These are phyloP conservation scores for Candida taoyuanica DNA, from an alignment of 805 yeast species.

Conservation along the genomic window DNA sequence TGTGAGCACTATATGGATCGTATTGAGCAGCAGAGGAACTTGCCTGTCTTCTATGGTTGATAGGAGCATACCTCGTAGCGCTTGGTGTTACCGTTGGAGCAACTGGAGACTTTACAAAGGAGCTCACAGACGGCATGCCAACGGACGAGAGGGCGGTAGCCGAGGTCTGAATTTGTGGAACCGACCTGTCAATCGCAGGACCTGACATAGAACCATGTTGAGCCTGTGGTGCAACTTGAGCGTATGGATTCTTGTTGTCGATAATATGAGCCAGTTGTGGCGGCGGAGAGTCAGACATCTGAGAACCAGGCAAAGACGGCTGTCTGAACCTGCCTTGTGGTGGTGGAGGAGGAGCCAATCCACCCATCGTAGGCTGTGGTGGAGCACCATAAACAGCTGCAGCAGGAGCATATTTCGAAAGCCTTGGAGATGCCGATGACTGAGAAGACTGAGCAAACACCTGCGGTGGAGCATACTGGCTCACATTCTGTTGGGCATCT, in stretches of 20 bases:
- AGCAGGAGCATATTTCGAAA: slow-evolving; percentile 7
- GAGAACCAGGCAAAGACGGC: background rate
- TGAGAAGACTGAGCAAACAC: background rate
- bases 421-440: background rate
- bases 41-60: slow-evolving; percentile 27
- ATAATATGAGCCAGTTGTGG: slow-evolving; percentile 9
- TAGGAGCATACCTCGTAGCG: slow-evolving; percentile 38
- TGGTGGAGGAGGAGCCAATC: background rate
- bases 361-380: too few relatives aligned
- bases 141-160: background rate
- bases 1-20: slow-evolving; percentile 25
- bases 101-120: slow-evolving; percentile 16
- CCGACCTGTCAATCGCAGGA: too few relatives aligned
- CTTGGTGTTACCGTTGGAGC: slow-evolving; percentile 15
- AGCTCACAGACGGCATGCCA: slow-evolving; percentile 12
- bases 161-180: slow-evolving; percentile 3
- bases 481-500: background rate
- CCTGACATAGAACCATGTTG: too few relatives aligned
- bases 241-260: slow-evolving; percentile 6
- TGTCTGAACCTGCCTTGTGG: background rate
- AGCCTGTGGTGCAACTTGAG: slow-evolving; percentile 3
- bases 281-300: slow-evolving; percentile 1
- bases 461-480: slow-evolving; percentile 2
- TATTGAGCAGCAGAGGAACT: slow-evolving; percentile 27
- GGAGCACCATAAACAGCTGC: too few relatives aligned